Evolutionary conservation across 2,329 filamentous ascomycete species (phyloP), one percentile per base, ranked within the genome.

Genomic region (Tolypocladium nubicola): DNA sequence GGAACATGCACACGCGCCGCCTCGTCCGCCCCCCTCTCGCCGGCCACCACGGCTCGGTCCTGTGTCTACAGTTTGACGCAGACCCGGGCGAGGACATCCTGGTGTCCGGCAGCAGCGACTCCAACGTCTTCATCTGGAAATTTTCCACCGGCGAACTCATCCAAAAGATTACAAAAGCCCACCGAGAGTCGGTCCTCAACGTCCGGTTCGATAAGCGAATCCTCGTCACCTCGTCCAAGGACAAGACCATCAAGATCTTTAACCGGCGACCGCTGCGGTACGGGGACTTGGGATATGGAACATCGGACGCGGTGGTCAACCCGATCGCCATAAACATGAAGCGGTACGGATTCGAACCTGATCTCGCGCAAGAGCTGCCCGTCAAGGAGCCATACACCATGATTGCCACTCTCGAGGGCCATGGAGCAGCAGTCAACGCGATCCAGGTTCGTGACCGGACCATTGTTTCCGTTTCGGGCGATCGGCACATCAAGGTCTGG

Each of bases 181-280:
- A 99, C 69, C 77, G 79, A 37, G 94, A 99, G 71, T 96, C 93
- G 0, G 92, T 99, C 0, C 77, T 99, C 19, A 97, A 97, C 67
- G 84, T 99, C 57, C 84, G 89, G 60, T 99, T 97, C 63, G 92
- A 97, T 68, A 87, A 90, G 62, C 84, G 90, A 10, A 95, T 95
- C 61, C 79, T 99, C 4, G 90, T 97, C 14, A 99, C 94, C 0
- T 97, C 94, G 67, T 97, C 93, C 53, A 99, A 99, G 70, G 94
- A 99, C 71, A 95, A 92, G 71, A 88, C 88, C 0, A 96, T 99
- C 77, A 97, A 97, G 71, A 86, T 99, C 21, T 99, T 96, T 82
- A 97, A 93, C 69, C 85, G 94, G 6, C 80, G 77, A 21, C 78
- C 84, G 21, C 75, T 96, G n/a, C 75, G 75, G 38, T 76, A 79